A percentile compares a stretch with the other conserved stretches of the same genome.
Evolutionary conservation across 352 stramenopile genomes (phyloP).

Genomic region (Phytophthora litchii): DNA sequence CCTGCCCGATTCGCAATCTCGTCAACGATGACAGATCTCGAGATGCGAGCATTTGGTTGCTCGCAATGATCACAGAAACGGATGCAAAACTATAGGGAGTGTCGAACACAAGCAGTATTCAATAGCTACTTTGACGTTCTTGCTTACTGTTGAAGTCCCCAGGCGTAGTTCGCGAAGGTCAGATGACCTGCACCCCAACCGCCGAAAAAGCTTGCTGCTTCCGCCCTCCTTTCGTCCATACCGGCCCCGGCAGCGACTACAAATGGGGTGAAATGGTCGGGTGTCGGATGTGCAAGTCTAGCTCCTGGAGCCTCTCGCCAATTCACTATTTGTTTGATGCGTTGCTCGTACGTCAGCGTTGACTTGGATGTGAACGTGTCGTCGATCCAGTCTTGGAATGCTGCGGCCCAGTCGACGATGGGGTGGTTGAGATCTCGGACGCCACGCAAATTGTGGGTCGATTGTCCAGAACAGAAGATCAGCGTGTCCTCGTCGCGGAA

Average conservation of each 20-base stretch:
- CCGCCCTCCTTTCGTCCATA: conserved; percentile 35
- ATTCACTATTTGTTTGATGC: conserved; percentile 18
- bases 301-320: conserved; percentile 41
- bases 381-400: conserved; percentile 45
- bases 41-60: too few species aligned
- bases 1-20: too few species aligned
- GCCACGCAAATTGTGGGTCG: conserved; percentile 39
- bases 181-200: conserved; percentile 35
- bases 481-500: conserved; percentile 68
- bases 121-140: neutral
- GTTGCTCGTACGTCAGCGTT: conserved; percentile 24
- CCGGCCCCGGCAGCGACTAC: conserved; percentile 44
- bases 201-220: conserved; percentile 29
- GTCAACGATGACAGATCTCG: too few species aligned
- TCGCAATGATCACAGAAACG: too few species aligned
- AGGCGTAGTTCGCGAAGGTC: conserved; percentile 42
- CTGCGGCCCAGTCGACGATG: conserved; percentile 18
- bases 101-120: too few species aligned
- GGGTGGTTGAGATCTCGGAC: conserved; percentile 13
- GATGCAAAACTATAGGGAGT: too few species aligned
- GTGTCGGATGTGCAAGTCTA: conserved; percentile 38
- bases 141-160: conserved; percentile 17
- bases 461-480: conserved; percentile 67
- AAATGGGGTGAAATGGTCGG: conserved; percentile 53
- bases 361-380: conserved; percentile 26